Conservation (phyloP, 2,329 filamentous ascomycete genomes). For the Colletotrichum incanum region DNA sequence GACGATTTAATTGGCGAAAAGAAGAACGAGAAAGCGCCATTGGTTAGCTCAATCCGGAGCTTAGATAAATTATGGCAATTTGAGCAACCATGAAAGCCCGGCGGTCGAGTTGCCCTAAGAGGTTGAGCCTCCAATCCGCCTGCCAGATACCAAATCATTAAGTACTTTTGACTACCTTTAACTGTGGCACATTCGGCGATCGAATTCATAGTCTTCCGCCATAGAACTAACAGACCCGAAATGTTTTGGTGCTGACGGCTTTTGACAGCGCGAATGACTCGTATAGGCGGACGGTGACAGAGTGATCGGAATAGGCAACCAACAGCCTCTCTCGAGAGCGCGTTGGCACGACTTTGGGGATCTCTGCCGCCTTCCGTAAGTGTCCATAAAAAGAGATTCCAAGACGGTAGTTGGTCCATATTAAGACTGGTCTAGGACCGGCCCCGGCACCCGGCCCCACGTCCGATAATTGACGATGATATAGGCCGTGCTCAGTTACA, state of each 20-base stretch:
- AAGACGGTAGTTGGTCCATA: neutral
- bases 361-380: neutral
- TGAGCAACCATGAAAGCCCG: neutral
- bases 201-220: neutral
- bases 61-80: neutral
- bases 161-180: no score
- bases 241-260: no score
- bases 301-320: neutral
- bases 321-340: neutral
- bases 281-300: neutral
- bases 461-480: constrained; percentile 11
- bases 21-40: neutral
- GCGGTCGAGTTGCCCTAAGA: neutral
- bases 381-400: neutral
- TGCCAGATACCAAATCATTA: neutral
- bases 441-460: constrained; percentile 12
- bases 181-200: neutral
- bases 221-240: no score
- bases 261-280: neutral
- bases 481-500: constrained; percentile 38
- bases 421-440: neutral
- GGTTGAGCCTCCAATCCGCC: neutral
- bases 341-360: neutral
- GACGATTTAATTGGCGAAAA: no score
- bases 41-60: neutral